A percentile compares a stretch with the other conserved stretches of the same genome.
phyloP scores from a whole-genome alignment of 78 protist species.

The Polysphondylium violaceum region DNA sequence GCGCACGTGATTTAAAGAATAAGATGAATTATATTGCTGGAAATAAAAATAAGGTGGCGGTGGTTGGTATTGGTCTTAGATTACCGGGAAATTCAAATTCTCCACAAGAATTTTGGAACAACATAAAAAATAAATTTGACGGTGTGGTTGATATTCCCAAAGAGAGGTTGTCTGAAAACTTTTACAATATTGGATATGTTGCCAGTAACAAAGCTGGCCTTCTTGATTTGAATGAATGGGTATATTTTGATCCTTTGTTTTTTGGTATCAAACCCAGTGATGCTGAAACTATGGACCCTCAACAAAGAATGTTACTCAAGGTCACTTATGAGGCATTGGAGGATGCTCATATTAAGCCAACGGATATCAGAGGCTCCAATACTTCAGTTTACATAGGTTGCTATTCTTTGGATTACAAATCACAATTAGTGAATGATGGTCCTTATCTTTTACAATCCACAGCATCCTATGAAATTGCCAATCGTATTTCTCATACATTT shows the following conservation, averaged over 20 bases:
- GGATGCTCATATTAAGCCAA: constrained; percentile 17
- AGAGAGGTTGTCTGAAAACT: constrained; percentile 1
- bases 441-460: neutral
- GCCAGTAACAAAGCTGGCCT: constrained; percentile 15
- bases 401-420: neutral
- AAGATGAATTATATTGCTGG: neutral
- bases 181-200: neutral
- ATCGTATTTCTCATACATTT: constrained; percentile 33
- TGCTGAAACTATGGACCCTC: constrained; percentile 11
- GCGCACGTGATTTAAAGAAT: too few relatives aligned
- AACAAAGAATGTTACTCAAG: constrained; percentile 10
- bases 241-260: constrained; percentile 10
- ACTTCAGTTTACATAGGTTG: constrained; percentile 46
- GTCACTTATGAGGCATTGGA: constrained; percentile 44
- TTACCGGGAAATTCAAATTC: constrained; percentile 23
- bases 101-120: constrained; percentile 67
- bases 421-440: neutral
- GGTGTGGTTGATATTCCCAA: neutral
- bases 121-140: constrained; percentile 11
- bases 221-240: neutral
- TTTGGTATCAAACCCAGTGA: constrained; percentile 23
- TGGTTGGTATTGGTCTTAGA: constrained; percentile 57
- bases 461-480: neutral
- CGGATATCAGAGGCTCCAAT: constrained; percentile 18
- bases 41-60: constrained; percentile 35